These are phyloP conservation scores for Berberis thunbergii DNA, from an alignment of 164 flowering plant genomes.

Conservation along the genomic window DNA sequence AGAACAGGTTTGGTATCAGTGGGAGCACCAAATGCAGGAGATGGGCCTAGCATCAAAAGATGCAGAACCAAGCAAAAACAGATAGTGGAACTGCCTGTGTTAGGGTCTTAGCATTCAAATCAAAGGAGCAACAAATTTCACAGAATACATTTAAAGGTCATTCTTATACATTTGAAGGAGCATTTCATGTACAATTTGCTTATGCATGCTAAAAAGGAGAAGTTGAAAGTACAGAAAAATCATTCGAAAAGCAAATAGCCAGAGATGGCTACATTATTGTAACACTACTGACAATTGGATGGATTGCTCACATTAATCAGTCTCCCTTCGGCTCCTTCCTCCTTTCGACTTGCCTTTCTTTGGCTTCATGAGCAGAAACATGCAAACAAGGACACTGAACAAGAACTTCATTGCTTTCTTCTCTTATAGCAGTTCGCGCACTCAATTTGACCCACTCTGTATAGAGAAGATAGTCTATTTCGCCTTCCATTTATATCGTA, in stretches of 20 bases:
- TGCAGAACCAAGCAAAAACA: constrained; percentile 21
- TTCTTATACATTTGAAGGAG: constrained; percentile 7
- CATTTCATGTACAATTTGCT: neutral
- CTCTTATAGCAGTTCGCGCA: constrained; percentile 1
- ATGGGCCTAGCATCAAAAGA: constrained; percentile 50
- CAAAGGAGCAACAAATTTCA: neutral
- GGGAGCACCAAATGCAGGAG: constrained; percentile 81
- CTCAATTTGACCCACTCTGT: constrained; percentile 3
- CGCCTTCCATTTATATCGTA: neutral
- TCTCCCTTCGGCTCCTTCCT: constrained; percentile 2
- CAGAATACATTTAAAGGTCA: neutral
- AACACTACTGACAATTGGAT: too few relatives aligned
- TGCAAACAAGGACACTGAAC: constrained; percentile 84
- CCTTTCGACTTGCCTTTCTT: constrained; percentile 57
- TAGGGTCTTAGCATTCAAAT: neutral
- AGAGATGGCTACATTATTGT: neutral
- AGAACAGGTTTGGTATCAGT: constrained; percentile 80
- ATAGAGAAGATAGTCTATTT: constrained; percentile 2
- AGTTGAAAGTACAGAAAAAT: neutral
- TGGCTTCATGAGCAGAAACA: constrained; percentile 94
- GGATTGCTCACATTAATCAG: neutral
- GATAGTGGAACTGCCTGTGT: constrained; percentile 3
- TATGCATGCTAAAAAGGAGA: constrained; percentile 8
- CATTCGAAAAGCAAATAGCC: neutral
- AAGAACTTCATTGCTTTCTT: constrained; percentile 69